Evolutionary conservation across 2,329 filamentous ascomycete genomes (phyloP).

Genomic region (Aspergillus unguis): DNA sequence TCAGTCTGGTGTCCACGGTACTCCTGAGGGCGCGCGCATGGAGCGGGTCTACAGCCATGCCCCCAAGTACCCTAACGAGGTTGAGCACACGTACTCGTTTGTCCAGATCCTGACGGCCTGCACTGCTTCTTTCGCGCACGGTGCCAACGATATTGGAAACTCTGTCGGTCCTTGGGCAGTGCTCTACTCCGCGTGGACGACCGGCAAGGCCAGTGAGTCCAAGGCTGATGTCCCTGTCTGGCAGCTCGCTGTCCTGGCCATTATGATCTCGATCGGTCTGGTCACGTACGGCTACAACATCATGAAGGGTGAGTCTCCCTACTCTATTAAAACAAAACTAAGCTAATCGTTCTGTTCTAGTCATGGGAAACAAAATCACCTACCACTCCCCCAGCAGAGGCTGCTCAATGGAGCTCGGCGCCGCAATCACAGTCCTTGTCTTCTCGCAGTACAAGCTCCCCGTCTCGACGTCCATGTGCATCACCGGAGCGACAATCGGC

Average conservation of each 20-base stretch:
- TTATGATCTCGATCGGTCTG: slow-evolving; percentile 63
- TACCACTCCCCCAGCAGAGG: slow-evolving; percentile 60
- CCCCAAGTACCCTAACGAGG: slow-evolving; percentile 65
- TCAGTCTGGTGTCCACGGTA: slow-evolving; percentile 67
- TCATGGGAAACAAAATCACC: slow-evolving; percentile 79
- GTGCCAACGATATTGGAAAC: slow-evolving; percentile 74
- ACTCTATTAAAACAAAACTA: neutral
- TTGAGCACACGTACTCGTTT: slow-evolving; percentile 60
- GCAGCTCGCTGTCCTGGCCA: slow-evolving; percentile 69
- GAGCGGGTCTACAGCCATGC: slow-evolving; percentile 62
- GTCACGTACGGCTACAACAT: slow-evolving; percentile 79
- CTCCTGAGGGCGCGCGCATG: slow-evolving; percentile 71
- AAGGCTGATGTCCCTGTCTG: slow-evolving; percentile 69
- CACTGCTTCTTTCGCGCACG: slow-evolving; percentile 57
- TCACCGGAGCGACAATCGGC: slow-evolving; percentile 74
- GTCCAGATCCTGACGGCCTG: slow-evolving; percentile 54
- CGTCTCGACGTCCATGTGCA: slow-evolving; percentile 75
- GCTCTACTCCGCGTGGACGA: slow-evolving; percentile 66
- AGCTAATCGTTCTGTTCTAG: slow-evolving; percentile 36
- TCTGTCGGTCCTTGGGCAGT: slow-evolving; percentile 67
- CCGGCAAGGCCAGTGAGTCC: slow-evolving; percentile 57
- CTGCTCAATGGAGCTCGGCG: slow-evolving; percentile 76
- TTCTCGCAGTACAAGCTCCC: slow-evolving; percentile 73
- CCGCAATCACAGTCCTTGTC: slow-evolving; percentile 70
- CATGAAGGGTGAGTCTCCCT: slow-evolving; percentile 62